These are phyloP conservation scores for Parietaria judaica DNA, from an alignment of 306 rosid species.

Conservation along the genomic window DNA sequence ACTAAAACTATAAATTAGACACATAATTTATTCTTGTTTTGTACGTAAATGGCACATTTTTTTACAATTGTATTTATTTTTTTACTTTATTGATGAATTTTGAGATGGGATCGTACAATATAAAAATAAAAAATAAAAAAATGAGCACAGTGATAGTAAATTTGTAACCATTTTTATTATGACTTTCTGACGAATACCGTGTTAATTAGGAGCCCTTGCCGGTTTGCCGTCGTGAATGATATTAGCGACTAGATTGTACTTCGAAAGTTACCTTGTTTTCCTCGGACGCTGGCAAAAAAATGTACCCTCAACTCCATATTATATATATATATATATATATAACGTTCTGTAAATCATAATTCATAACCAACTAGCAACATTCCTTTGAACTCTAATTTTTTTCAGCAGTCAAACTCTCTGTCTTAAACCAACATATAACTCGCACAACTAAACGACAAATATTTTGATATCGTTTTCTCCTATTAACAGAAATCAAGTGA, in stretches of 20 bases:
- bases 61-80: no score
- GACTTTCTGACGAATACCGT: slow-evolving; percentile 93
- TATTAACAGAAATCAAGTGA: no score
- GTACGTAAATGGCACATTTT: no score
- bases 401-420: no score
- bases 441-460: no score
- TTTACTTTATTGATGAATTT: no score
- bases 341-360: no score
- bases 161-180: slow-evolving; percentile 68
- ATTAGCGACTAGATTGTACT: slow-evolving; percentile 86
- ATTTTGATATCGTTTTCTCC: no score
- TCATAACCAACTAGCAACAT: no score
- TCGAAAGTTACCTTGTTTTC: slow-evolving; percentile 60
- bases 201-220: slow-evolving; percentile 80
- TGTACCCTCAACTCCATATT: slow-evolving; percentile 95
- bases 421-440: no score
- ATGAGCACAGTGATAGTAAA: not conserved
- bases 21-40: no score
- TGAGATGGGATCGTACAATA: not conserved
- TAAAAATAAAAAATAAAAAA: slow-evolving; percentile 1
- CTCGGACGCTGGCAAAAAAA: slow-evolving; percentile 73
- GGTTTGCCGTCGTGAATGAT: slow-evolving; percentile 90
- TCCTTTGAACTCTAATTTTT: not conserved
- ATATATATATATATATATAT: slow-evolving; percentile 41
- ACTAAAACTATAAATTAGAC: no score